A percentile compares a stretch with the other conserved stretches of the same genome.
These are phyloP conservation scores for Fraxinus albicans DNA, from an alignment of 305 asterid species.

Conservation along the genomic window DNA sequence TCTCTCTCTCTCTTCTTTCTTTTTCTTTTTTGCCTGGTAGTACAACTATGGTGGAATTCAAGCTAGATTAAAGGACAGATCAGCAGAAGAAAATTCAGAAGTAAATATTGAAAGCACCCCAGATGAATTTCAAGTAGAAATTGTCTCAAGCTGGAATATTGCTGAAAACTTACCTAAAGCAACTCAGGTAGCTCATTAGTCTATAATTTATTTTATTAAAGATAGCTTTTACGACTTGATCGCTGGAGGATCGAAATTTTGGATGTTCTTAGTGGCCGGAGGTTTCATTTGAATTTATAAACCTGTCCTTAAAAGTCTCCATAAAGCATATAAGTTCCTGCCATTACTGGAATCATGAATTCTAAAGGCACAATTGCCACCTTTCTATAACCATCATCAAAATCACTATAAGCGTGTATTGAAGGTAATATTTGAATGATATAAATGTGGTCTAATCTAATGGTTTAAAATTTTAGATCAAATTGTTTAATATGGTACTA, in stretches of 20 bases:
- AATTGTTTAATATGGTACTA: not conserved
- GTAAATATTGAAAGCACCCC: conserved; percentile 38
- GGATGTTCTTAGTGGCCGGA: conserved; percentile 17
- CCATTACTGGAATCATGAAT: conserved; percentile 13
- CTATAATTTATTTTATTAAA: conserved; percentile 4
- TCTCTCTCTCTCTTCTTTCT: not conserved
- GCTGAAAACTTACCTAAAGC: conserved; percentile 75
- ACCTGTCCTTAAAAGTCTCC: not conserved
- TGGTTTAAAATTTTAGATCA: not conserved
- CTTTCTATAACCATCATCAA: conserved; percentile 6
- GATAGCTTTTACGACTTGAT: conserved; percentile 20
- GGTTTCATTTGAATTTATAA: conserved; percentile 22
- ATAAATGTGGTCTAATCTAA: not conserved
- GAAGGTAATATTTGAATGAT: not conserved
- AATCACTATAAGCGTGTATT: not conserved
- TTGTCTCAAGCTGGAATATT: conserved; percentile 83
- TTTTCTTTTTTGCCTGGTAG: conserved; percentile 38
- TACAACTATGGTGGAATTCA: conserved; percentile 95
- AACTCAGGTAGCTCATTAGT: conserved; percentile 62
- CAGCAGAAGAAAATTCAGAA: conserved; percentile 50
- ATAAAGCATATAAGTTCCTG: conserved; percentile 7
- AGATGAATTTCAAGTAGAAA: conserved; percentile 61
- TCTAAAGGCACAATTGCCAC: not conserved
- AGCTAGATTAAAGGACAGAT: conserved; percentile 55
- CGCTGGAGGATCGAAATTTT: conserved; percentile 12